Conservation (phyloP, 169 alveolate species). For the Plasmodium relictum region DNA sequence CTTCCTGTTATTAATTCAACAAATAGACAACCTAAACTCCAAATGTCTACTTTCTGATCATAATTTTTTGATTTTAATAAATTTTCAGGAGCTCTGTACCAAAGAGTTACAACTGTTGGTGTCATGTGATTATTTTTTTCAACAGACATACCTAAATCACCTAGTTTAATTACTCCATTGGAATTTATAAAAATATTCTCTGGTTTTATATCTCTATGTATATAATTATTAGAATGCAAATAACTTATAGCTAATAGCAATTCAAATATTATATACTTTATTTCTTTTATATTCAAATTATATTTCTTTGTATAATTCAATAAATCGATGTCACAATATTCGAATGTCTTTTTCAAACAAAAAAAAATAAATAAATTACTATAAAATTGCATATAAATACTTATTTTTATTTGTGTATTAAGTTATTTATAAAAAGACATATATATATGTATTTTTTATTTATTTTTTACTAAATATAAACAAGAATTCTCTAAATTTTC, state of each 20-base stretch:
- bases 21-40: slow-evolving; percentile 91
- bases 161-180: slow-evolving; percentile 81
- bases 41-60: slow-evolving; percentile 89
- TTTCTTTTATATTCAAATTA: slow-evolving; percentile 55
- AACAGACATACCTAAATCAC: slow-evolving; percentile 85
- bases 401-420: background rate
- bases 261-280: slow-evolving; percentile 84
- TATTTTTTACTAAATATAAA: slow-evolving; percentile 47
- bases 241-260: slow-evolving; percentile 77
- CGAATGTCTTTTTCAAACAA: slow-evolving; percentile 22
- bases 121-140: slow-evolving; percentile 79
- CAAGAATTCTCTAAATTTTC: slow-evolving; percentile 61
- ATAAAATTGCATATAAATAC: background rate
- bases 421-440: background rate
- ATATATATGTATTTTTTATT: background rate
- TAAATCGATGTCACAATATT: slow-evolving; percentile 60
- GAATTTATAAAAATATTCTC: slow-evolving; percentile 83
- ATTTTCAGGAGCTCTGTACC: slow-evolving; percentile 93
- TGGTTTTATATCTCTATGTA: slow-evolving; percentile 86
- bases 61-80: slow-evolving; percentile 85
- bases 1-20: slow-evolving; percentile 87
- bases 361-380: background rate
- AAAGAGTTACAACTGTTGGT: slow-evolving; percentile 85
- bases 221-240: slow-evolving; percentile 80
- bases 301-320: slow-evolving; percentile 45